Evolutionary conservation across 257 asterid genomes (phyloP).

Genomic region (Datura wrightii): DNA sequence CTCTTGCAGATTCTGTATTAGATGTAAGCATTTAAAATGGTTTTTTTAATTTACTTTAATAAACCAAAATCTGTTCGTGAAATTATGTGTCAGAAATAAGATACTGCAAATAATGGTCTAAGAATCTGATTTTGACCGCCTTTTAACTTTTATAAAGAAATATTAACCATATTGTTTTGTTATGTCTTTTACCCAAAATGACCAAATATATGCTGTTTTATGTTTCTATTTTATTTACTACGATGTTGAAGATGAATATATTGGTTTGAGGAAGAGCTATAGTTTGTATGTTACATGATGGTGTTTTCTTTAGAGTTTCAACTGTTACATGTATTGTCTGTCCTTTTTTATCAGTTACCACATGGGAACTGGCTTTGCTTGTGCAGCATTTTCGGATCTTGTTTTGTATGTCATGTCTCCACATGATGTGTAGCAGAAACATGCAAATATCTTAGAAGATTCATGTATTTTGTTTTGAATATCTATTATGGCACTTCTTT

Average conservation of each 20-base stretch:
- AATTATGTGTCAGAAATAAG: background rate
- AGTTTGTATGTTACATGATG: background rate
- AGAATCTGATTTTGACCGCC: background rate
- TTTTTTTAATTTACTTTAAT: background rate
- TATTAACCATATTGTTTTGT: background rate
- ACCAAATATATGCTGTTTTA: background rate
- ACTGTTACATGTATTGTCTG: background rate
- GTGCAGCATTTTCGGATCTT: background rate
- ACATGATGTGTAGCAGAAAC: background rate
- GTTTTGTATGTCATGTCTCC: background rate
- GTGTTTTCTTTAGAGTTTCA: background rate
- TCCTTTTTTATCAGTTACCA: background rate
- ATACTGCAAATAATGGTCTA: background rate
- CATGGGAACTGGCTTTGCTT: background rate
- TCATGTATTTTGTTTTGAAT: background rate
- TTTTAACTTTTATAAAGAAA: background rate
- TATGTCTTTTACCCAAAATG: background rate
- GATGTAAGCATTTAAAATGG: background rate
- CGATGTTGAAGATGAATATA: background rate
- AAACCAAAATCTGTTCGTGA: background rate
- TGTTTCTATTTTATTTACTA: background rate
- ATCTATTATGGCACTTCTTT: background rate
- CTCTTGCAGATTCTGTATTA: background rate
- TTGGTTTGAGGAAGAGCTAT: constrained; percentile 17
- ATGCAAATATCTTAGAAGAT: background rate